Evolutionary conservation across 257 asterid genomes (phyloP), one percentile per base, ranked within the genome.

Genomic region (Solanum bukasovii): DNA sequence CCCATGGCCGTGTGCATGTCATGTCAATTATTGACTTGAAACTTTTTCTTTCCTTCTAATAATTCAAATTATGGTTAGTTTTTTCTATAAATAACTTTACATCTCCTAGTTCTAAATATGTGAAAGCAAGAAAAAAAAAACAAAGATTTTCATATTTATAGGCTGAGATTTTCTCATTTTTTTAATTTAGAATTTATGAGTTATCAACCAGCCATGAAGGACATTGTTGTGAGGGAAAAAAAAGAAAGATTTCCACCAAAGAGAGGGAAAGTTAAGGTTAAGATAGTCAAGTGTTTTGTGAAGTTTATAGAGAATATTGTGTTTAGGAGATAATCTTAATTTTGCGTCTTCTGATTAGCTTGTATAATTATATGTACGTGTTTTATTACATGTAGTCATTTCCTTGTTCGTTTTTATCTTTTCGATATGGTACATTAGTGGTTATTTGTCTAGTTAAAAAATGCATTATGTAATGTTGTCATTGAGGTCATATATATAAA

Each of bases 211-310:
- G 5, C 20, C 5, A 68, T 68, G 75, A 68, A 89, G 89, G 65
- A 7, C 25, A 56, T 2, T 56, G 65, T 56, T 56, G 65, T 20
- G 11, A 56, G 25, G 25, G 65, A 1, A 1, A 20, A 56, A 20
- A 87, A 90, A 86, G 74, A 52, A 2, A 46, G 5, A 25, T 75
- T 91, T 82, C 94, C 93, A 11, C 93, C 93, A 4, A 91, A 34
- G 86, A 87, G 94, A 81, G 94, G 93, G 6, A 89, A 89, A 46
- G 68, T 92, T 84, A 89, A 90, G 72, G 87, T 67, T 35, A 35
- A 73, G 56, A 40, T 91, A 5, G 38, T 87, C 52, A 74, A 56
- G 52, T 87, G 40, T 40, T 23, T 91, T 37, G 13, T 87, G 87
- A 87, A 79, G 87, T 81, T 88, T 23, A 21, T 90, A 31, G 29